These are phyloP conservation scores for Cercospora sp. DNA, from an alignment of 2,329 filamentous ascomycete genomes.

Conservation along the genomic window DNA sequence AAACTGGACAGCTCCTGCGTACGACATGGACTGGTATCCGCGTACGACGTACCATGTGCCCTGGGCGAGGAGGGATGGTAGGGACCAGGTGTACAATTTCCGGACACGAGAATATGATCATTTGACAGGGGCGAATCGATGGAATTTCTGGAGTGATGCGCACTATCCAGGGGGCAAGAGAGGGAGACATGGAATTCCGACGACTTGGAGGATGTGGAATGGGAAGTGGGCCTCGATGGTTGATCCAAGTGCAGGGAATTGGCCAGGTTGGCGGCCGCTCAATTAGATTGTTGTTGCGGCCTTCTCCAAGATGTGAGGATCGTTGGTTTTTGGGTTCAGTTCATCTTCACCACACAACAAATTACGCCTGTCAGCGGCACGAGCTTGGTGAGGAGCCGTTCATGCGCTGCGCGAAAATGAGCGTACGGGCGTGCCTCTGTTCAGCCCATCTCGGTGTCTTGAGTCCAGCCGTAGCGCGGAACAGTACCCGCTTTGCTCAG, in stretches of 20 bases:
- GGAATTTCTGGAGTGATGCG: conserved; percentile 35
- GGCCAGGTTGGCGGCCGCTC: conserved; percentile 32
- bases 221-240: conserved; percentile 36
- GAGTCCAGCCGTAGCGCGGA: conserved; percentile 44
- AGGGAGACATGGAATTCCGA: conserved; percentile 28
- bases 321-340: too few relatives aligned
- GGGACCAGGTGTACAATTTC: conserved; percentile 35
- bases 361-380: not conserved
- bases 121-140: conserved; percentile 16
- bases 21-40: conserved; percentile 39
- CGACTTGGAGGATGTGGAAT: conserved; percentile 25
- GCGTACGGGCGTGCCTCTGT: not conserved
- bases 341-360: not conserved
- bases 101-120: conserved; percentile 32
- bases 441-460: conserved; percentile 21
- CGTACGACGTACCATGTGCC: conserved; percentile 31
- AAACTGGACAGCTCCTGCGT: conserved; percentile 43
- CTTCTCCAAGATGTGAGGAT: not conserved
- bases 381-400: not conserved
- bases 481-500: conserved; percentile 40
- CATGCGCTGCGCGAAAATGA: not conserved
- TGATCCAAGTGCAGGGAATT: conserved; percentile 25
- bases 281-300: not conserved
- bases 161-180: conserved; percentile 32
- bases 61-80: conserved; percentile 24